These are phyloP conservation scores for Dentipellis sp. DNA, from an alignment of 768 basidiomycete genomes.

Conservation along the genomic window DNA sequence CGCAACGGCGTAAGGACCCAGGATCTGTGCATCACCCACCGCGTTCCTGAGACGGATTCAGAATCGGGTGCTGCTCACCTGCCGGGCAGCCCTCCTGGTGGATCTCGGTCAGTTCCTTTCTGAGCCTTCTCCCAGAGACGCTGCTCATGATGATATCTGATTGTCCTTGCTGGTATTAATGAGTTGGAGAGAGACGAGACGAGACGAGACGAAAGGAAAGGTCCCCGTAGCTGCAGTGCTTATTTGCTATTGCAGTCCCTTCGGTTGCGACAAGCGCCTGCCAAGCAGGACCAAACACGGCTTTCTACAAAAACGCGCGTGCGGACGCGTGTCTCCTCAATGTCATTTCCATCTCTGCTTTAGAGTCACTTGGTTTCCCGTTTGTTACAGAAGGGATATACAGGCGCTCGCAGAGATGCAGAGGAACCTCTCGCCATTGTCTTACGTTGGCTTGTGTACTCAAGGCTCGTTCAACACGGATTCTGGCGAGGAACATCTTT, in stretches of 20 bases:
- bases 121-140: constrained; percentile 13
- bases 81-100: constrained; percentile 8
- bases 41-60: background rate
- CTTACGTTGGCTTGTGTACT: constrained; percentile 9
- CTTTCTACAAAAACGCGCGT: background rate
- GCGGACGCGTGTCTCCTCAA: background rate
- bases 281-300: constrained; percentile 13
- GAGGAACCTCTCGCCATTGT: constrained; percentile 13
- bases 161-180: too few species aligned
- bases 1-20: background rate
- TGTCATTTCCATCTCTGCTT: constrained; percentile 14
- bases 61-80: background rate
- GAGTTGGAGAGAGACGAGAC: background rate
- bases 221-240: background rate
- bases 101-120: constrained; percentile 16
- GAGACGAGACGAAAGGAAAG: constrained; percentile 2
- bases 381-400: constrained; percentile 8
- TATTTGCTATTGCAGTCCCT: too few species aligned
- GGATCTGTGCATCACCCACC: too few species aligned
- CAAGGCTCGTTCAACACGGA: constrained; percentile 10
- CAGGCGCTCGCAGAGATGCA: constrained; percentile 20
- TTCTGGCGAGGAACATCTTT: constrained; percentile 12
- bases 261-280: background rate
- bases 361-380: constrained; percentile 21
- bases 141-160: constrained; percentile 4